Percentiles rank a stretch among this genome's conserved stretches.
Conservation (phyloP, 2,329 filamentous ascomycete species). For the Penicillium thymicola region DNA sequence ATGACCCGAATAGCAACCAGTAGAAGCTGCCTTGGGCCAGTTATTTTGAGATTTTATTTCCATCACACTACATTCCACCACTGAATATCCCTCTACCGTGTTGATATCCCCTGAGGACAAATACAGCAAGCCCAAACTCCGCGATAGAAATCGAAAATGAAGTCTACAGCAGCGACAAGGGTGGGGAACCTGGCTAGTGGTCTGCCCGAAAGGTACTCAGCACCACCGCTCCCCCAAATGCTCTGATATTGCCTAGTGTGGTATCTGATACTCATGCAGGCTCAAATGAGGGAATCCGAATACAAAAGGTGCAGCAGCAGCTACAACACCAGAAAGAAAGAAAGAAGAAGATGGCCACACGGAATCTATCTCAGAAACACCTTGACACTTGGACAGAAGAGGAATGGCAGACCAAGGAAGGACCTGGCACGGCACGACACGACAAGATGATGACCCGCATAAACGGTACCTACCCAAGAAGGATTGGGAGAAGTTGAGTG, state of each 20-base stretch:
- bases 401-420: no score
- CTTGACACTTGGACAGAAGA: conserved; percentile 40
- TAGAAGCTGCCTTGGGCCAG: not conserved
- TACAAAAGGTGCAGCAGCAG: conserved; percentile 49
- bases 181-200: conserved; percentile 50
- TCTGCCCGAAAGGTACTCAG: conserved; percentile 44
- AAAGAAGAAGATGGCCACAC: conserved; percentile 39
- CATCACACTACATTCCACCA: not conserved
- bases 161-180: conserved; percentile 46
- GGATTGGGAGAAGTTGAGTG: conserved; percentile 1
- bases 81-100: not conserved
- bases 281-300: conserved; percentile 47
- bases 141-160: conserved; percentile 49
- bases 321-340: conserved; percentile 42
- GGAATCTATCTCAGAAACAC: conserved; percentile 42
- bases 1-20: not conserved
- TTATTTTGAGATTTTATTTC: not conserved
- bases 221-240: not conserved
- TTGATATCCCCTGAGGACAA: conserved; percentile 49
- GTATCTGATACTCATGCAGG: conserved; percentile 23
- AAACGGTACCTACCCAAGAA: no score
- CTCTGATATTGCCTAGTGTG: no score
- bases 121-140: conserved; percentile 47
- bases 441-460: no score
- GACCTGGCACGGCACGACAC: no score